These are phyloP conservation scores for Tricharina praecox DNA, from an alignment of 495 filamentous ascomycete species.

Conservation along the genomic window DNA sequence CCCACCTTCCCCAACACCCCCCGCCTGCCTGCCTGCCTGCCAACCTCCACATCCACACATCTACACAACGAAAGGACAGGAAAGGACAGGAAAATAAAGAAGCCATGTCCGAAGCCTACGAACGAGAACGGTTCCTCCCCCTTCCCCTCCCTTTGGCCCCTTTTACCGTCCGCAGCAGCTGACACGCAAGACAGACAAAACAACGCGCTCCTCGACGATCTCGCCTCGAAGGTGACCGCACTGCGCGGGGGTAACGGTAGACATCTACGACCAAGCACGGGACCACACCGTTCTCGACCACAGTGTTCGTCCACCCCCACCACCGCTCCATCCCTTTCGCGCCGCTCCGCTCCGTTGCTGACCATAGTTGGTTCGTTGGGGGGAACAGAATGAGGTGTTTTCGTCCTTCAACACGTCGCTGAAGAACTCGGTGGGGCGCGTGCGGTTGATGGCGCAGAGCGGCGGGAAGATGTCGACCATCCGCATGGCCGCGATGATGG, in stretches of 20 bases:
- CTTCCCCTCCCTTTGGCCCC: not conserved
- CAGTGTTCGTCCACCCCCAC: conserved; percentile 51
- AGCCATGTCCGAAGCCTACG: conserved; percentile 96
- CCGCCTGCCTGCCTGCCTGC: too few relatives aligned
- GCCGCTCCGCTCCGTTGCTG: not conserved
- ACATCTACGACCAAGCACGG: conserved; percentile 90
- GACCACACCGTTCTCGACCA: conserved; percentile 72
- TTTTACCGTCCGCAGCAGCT: not conserved
- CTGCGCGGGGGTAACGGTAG: conserved; percentile 91
- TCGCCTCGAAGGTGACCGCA: conserved; percentile 75
- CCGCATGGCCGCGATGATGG: conserved; percentile 70
- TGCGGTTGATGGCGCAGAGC: conserved; percentile 78
- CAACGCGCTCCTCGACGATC: conserved; percentile 82
- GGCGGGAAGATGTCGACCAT: conserved; percentile 83
- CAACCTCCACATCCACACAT: too few relatives aligned
- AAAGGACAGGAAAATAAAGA: too few relatives aligned
- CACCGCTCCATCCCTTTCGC: not conserved
- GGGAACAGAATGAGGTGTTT: conserved; percentile 16
- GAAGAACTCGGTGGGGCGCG: conserved; percentile 68
- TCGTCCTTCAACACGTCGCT: conserved; percentile 36
- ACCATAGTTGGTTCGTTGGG: not conserved
- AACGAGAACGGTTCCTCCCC: conserved; percentile 48
- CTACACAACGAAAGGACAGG: too few relatives aligned
- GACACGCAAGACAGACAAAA: conserved; percentile 54
- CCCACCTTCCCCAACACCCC: too few relatives aligned